Evolutionary conservation across 768 basidiomycete genomes (phyloP).

Genomic region (Cystofilobasidium capitatum): DNA sequence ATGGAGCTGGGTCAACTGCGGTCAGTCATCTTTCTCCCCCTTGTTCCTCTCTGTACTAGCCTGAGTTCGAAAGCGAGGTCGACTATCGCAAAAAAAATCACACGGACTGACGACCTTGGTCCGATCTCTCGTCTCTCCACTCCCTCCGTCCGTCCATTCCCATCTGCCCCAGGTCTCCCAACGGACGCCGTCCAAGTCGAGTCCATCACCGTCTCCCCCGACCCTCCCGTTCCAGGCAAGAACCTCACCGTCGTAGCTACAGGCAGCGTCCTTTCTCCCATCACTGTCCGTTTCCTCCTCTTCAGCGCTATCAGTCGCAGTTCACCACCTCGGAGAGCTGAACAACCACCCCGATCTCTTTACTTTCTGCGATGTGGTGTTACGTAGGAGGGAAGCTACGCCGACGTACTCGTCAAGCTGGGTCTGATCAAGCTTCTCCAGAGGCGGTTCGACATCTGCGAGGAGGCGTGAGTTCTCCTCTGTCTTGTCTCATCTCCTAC

Average conservation of each 20-base stretch:
- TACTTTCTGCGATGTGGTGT: no score
- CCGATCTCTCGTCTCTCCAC: background rate
- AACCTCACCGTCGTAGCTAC: conserved; percentile 75
- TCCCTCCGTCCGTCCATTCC: conserved; percentile 46
- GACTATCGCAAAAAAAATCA: background rate
- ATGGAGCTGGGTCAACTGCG: conserved; percentile 67
- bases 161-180: conserved; percentile 34
- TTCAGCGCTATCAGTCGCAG: background rate
- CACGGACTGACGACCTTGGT: conserved; percentile 20
- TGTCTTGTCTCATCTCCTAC: background rate
- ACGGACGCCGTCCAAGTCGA: conserved; percentile 46
- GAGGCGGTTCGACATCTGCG: conserved; percentile 77
- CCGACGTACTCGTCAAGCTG: conserved; percentile 83
- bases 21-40: conserved; percentile 45
- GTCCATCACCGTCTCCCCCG: conserved; percentile 65
- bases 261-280: conserved; percentile 50
- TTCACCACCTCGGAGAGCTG: background rate
- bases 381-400: conserved; percentile 75
- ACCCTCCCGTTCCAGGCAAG: conserved; percentile 80
- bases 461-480: conserved; percentile 69
- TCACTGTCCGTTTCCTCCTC: conserved; percentile 50
- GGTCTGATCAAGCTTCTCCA: conserved; percentile 79
- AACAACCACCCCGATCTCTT: background rate
- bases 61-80: conserved; percentile 23
- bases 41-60: conserved; percentile 16